Evolutionary conservation across 225 moss, liverwort and hornwort species (phyloP).

Genomic region (Pseudoscleropodium purum): DNA sequence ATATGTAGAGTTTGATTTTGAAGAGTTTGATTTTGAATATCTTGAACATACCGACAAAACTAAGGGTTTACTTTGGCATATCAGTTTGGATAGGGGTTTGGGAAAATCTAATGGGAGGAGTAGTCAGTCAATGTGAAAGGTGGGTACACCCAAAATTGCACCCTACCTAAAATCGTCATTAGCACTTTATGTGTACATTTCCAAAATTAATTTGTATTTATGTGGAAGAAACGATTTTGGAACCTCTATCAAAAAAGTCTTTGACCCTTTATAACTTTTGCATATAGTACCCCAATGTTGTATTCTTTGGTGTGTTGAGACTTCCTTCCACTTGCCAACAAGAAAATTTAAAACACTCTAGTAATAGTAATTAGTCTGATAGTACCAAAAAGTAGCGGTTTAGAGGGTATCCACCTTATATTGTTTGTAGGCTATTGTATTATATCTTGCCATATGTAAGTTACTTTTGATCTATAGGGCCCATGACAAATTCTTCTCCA

Average conservation of each 20-base stretch:
- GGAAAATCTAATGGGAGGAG: neutral
- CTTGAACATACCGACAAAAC: too few species aligned
- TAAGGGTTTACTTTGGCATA: too few species aligned
- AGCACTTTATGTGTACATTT: neutral
- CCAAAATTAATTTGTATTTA: neutral
- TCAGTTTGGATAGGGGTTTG: rapidly evolving
- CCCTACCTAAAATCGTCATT: neutral
- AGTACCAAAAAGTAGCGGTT: neutral
- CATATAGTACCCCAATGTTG: rapidly evolving
- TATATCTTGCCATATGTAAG: neutral
- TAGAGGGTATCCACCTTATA: neutral
- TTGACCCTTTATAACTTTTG: neutral
- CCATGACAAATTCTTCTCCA: rapidly evolving
- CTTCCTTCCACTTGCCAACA: neutral
- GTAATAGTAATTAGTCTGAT: rapidly evolving
- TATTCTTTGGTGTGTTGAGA: too few species aligned
- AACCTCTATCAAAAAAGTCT: rapidly evolving
- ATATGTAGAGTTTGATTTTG: neutral
- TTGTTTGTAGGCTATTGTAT: neutral
- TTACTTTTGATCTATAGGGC: neutral
- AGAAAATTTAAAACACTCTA: neutral
- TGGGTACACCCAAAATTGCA: neutral
- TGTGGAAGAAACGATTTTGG: neutral
- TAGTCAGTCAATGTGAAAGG: too few species aligned
- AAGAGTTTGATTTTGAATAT: neutral